Evolutionary conservation across 495 filamentous ascomycete species (phyloP).

Genomic region (Aspergillus kassunensis): DNA sequence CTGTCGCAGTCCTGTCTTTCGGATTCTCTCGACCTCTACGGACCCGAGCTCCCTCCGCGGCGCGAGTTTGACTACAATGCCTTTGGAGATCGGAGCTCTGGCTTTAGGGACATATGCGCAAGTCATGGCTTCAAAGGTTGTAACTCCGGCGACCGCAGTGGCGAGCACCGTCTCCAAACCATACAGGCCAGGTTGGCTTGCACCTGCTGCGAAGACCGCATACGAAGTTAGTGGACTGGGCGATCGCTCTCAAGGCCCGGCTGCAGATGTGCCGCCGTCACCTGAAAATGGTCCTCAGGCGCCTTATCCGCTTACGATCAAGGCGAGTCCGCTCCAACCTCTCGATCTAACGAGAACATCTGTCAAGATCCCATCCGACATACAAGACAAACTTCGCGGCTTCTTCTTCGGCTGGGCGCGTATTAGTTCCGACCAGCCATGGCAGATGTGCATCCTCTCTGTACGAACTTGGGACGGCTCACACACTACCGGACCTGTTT

Average conservation of each 20-base stretch:
- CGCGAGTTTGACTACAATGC: constrained; percentile 59
- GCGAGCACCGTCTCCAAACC: constrained; percentile 33
- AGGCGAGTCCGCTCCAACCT: constrained; percentile 30
- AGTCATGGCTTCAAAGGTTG: constrained; percentile 40
- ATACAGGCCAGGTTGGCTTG: constrained; percentile 36
- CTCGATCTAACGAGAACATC: constrained; percentile 15
- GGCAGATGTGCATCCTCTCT: constrained; percentile 54
- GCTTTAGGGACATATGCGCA: constrained; percentile 51
- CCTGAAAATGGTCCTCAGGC: constrained; percentile 48
- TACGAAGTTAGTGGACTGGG: constrained; percentile 36
- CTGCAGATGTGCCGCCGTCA: constrained; percentile 1
- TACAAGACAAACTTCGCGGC: constrained; percentile 49
- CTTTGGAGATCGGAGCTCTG: constrained; percentile 60
- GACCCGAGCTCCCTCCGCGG: constrained; percentile 58
- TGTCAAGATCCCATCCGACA: constrained; percentile 43
- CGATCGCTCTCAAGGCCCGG: constrained; percentile 13
- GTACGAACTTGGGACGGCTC: constrained; percentile 34
- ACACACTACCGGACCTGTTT: constrained; percentile 26
- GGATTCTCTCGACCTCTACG: constrained; percentile 56
- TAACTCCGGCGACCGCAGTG: constrained; percentile 45
- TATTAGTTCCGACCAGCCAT: constrained; percentile 29
- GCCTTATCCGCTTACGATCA: constrained; percentile 57
- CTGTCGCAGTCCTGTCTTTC: constrained; percentile 61
- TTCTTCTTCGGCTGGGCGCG: constrained; percentile 63
- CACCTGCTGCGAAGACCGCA: constrained; percentile 39